Percentiles rank a stretch among this genome's conserved stretches.
These are phyloP conservation scores for Fusarium odoratissimum DNA, from an alignment of 2,329 filamentous ascomycete genomes.

Conservation along the genomic window DNA sequence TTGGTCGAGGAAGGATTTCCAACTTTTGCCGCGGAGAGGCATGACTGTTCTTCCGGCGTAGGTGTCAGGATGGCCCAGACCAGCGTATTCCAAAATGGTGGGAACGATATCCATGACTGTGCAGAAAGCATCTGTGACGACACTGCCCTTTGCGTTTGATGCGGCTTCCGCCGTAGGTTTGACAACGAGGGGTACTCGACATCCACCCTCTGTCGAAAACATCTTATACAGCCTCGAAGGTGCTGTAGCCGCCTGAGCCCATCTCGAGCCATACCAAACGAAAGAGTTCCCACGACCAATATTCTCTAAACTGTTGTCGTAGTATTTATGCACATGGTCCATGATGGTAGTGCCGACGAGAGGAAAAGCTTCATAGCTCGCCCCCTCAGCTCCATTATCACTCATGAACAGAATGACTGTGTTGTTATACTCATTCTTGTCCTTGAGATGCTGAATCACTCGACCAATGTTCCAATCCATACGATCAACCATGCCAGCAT, in stretches of 20 bases:
- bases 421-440: neutral
- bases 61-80: constrained; percentile 48
- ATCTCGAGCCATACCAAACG: neutral
- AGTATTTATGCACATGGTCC: neutral
- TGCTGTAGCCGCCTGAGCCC: constrained; percentile 1
- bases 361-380: neutral
- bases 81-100: constrained; percentile 56
- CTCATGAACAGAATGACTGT: neutral
- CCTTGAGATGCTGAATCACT: neutral
- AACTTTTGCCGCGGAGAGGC: constrained; percentile 14
- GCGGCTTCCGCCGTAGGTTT: neutral
- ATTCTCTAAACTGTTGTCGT: neutral
- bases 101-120: constrained; percentile 63
- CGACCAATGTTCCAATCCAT: neutral
- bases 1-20: constrained; percentile 4
- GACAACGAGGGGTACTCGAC: neutral
- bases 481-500: neutral
- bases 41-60: constrained; percentile 13
- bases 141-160: neutral
- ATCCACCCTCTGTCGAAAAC: neutral
- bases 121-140: constrained; percentile 28
- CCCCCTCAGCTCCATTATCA: neutral
- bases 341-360: neutral
- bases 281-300: neutral
- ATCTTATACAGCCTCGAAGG: neutral